Percentiles rank a stretch among this genome's conserved stretches.
Conservation (phyloP, 306 rosid species). For the Notholithocarpus densiflorus region DNA sequence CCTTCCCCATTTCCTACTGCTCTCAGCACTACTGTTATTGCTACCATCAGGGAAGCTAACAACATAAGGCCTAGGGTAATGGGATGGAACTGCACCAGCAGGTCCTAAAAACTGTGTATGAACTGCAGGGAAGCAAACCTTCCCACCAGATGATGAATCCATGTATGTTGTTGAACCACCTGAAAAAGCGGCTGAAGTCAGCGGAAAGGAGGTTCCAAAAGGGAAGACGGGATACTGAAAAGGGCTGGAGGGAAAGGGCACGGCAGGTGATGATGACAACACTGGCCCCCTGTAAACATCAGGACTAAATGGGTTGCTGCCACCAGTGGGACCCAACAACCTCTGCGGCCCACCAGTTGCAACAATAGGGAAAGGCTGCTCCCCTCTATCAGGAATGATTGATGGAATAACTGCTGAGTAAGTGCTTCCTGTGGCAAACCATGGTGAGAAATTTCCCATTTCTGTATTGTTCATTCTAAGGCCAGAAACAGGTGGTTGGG, state of each 20-base stretch:
- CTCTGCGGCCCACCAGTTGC: constrained; percentile 58
- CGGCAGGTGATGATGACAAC: constrained; percentile 61
- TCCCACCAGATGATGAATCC: constrained; percentile 58
- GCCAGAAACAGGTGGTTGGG: constrained; percentile 49
- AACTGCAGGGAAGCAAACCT: constrained; percentile 57
- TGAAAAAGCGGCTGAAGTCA: constrained; percentile 49
- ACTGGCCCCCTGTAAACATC: constrained; percentile 57
- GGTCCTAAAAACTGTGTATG: constrained; percentile 58
- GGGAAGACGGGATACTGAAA: constrained; percentile 61
- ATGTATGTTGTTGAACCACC: constrained; percentile 44
- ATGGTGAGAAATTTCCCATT: constrained; percentile 51
- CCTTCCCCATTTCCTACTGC: constrained; percentile 56
- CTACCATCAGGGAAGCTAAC: constrained; percentile 50
- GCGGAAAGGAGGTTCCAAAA: constrained; percentile 54
- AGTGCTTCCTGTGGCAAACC: constrained; percentile 63
- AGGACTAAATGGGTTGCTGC: constrained; percentile 47
- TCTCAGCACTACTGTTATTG: constrained; percentile 45
- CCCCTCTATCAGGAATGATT: constrained; percentile 55
- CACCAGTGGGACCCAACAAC: constrained; percentile 45
- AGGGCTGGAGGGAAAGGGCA: constrained; percentile 48
- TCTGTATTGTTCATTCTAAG: constrained; percentile 49
- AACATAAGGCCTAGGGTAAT: constrained; percentile 55
- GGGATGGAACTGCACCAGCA: constrained; percentile 49
- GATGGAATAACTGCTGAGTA: constrained; percentile 64
- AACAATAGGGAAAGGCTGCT: constrained; percentile 55